Evolutionary conservation across 2,329 filamentous ascomycete species (phyloP).

Genomic region (Ceratocystis albifundus): DNA sequence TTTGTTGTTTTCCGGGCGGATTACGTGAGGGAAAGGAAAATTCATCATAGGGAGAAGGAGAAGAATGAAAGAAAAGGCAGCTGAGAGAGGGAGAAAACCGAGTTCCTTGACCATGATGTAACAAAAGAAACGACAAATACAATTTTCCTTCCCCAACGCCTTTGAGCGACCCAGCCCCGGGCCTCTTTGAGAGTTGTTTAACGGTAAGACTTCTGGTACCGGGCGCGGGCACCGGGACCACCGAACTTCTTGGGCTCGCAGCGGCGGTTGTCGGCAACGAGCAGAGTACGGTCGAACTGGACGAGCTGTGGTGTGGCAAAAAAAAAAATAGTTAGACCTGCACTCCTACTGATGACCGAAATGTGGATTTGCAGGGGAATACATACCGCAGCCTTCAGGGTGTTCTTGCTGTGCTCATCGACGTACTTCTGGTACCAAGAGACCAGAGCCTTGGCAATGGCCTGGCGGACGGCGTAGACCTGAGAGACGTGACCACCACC

Average conservation of each 20-base stretch:
- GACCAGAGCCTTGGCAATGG: slow-evolving; percentile 69
- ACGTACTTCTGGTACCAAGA: slow-evolving; percentile 99
- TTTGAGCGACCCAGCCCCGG: slow-evolving; percentile 23
- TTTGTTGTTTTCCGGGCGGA: slow-evolving; percentile 14
- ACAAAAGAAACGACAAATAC: slow-evolving; percentile 24
- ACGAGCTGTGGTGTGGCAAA: slow-evolving; percentile 47
- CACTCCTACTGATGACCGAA: background rate
- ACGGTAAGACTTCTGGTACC: slow-evolving; percentile 99
- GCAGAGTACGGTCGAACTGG: slow-evolving; percentile 90
- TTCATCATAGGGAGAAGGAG: slow-evolving; percentile 14
- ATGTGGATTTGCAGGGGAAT: background rate
- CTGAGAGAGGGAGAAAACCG: slow-evolving; percentile 24
- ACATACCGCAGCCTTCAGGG: slow-evolving; percentile 42
- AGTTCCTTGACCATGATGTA: slow-evolving; percentile 24
- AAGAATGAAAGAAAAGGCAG: slow-evolving; percentile 23
- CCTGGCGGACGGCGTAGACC: slow-evolving; percentile 97
- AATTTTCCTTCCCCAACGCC: slow-evolving; percentile 24
- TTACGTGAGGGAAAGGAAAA: slow-evolving; percentile 15
- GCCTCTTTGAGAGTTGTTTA: slow-evolving; percentile 40
- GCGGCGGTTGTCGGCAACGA: slow-evolving; percentile 97
- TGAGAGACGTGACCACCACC: slow-evolving; percentile 97
- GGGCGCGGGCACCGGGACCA: slow-evolving; percentile 84
- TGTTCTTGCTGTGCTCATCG: slow-evolving; percentile 99
- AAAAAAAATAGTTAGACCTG: slow-evolving; percentile 61
- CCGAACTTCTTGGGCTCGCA: slow-evolving; percentile 99